Percentiles rank a stretch among this genome's conserved stretches.
Evolutionary conservation across 1,284 basidiomycete species (phyloP).

Genomic region (Sporisorium graminicola): DNA sequence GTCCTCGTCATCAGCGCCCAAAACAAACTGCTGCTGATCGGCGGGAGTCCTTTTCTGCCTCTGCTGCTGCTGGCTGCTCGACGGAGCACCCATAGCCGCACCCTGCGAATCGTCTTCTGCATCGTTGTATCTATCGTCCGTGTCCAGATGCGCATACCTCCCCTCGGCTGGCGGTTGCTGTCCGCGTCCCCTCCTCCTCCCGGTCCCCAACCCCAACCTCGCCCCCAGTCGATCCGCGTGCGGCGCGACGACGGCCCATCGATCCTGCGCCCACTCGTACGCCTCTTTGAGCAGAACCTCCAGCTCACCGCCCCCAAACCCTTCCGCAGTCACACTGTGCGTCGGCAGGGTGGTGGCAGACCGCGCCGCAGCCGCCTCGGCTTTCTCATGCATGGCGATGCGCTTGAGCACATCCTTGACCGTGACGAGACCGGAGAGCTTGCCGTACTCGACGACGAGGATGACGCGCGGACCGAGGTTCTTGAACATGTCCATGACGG

Average conservation of each 20-base stretch:
- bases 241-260: slow-evolving; percentile 19
- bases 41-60: slow-evolving; percentile 6
- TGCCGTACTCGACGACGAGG: slow-evolving; percentile 84
- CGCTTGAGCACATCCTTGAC: slow-evolving; percentile 88
- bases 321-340: not conserved
- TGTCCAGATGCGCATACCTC: slow-evolving; percentile 23
- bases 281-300: slow-evolving; percentile 53
- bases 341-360: slow-evolving; percentile 14
- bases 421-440: slow-evolving; percentile 87
- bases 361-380: slow-evolving; percentile 37
- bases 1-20: slow-evolving; percentile 44
- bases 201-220: not conserved
- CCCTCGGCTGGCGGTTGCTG: not conserved
- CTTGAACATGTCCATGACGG: slow-evolving; percentile 84
- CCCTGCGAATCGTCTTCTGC: not conserved
- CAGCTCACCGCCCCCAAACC: slow-evolving; percentile 52
- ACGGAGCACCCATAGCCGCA: slow-evolving; percentile 2
- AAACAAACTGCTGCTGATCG: slow-evolving; percentile 46
- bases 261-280: slow-evolving; percentile 37
- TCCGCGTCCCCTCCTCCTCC: not conserved
- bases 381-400: slow-evolving; percentile 59
- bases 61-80: slow-evolving; percentile 3
- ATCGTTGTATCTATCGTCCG: slow-evolving; percentile 11
- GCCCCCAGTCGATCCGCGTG: slow-evolving; percentile 8
- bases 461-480: slow-evolving; percentile 82